Evolutionary conservation across 2,329 filamentous ascomycete species (phyloP).

Genomic region (Xylaria sp.): DNA sequence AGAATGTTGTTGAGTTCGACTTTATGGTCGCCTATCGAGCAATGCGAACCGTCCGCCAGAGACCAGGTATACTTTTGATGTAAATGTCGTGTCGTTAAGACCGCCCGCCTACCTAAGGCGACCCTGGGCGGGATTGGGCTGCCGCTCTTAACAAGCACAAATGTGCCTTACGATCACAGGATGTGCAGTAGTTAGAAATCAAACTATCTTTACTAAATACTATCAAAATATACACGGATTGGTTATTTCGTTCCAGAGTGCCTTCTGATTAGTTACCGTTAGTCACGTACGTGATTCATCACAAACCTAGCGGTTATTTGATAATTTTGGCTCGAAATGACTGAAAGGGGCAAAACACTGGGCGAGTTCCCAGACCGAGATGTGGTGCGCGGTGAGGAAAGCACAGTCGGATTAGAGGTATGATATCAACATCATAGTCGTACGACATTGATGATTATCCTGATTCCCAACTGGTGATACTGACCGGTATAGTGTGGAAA

Average conservation of each 20-base stretch:
- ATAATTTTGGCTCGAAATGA: neutral
- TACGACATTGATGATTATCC: neutral
- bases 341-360: slow-evolving; percentile 1
- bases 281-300: neutral
- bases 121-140: neutral
- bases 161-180: neutral
- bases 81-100: neutral
- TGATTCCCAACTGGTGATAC: neutral
- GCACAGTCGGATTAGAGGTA: slow-evolving; percentile 3
- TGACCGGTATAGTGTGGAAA: neutral
- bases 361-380: neutral
- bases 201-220: neutral
- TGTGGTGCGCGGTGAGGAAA: neutral
- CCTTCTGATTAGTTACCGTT: neutral
- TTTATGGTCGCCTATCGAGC: too few relatives aligned
- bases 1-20: too few relatives aligned
- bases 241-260: slow-evolving; percentile 1
- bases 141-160: neutral
- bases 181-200: neutral
- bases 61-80: neutral
- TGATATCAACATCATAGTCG: neutral
- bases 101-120: neutral
- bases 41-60: too few relatives aligned
- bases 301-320: neutral
- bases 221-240: neutral